Base-by-base conservation (phyloP, 768 basidiomycete genomes). In the Russula brevipes region DNA sequence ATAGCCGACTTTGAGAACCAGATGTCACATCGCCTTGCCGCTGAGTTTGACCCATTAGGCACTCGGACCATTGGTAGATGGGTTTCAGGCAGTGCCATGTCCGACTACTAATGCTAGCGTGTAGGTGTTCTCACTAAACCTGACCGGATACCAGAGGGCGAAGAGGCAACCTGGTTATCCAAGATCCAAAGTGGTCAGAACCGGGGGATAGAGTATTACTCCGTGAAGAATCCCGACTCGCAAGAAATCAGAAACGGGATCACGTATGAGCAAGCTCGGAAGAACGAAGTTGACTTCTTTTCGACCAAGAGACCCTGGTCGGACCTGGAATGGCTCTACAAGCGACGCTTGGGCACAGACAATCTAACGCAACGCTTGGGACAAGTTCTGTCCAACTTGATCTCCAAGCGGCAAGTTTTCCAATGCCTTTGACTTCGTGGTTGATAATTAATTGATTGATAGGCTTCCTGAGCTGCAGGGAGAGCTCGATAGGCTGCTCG, bases 1-100 rank as follows among this genome's bases (percentile, higher is more conserved):
- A 10, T 58, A 91, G 90, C 88, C 56, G 88, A 92, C 65, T 88
- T 88, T 19, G 87, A 91, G 67, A 92, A 89, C 47, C 89, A 91
- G 70, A 86, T 85, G 0, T 89, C 89, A 0, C 84, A 86, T 61
- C 75, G 80, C n/a, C 74, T 91, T 0, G 83, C 87, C 0, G 85
- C 84, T 68, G 54, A 74, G 14, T 74, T 80, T 53, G 88, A 91
- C 64, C 82, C 84, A 0, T 73, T 81, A 1, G 88, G 89, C 0
- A 79, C 78, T 54, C 79, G 88, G 4, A 91, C 88, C 0, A 85
- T 91, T 16, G 88, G 89, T 88, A 64, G 10, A 79, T 68, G 6
- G 11, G 50, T 24, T 33, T 16, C 10, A 45, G 53, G 19, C 47
- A 16, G 14, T n/a, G 14, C 24, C 5, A n/a, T 57, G 8, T 41